A percentile compares a stretch with the other conserved stretches of the same genome.
Evolutionary conservation across 2,329 filamentous ascomycete species (phyloP).

Genomic region (Cercospora citrullina): DNA sequence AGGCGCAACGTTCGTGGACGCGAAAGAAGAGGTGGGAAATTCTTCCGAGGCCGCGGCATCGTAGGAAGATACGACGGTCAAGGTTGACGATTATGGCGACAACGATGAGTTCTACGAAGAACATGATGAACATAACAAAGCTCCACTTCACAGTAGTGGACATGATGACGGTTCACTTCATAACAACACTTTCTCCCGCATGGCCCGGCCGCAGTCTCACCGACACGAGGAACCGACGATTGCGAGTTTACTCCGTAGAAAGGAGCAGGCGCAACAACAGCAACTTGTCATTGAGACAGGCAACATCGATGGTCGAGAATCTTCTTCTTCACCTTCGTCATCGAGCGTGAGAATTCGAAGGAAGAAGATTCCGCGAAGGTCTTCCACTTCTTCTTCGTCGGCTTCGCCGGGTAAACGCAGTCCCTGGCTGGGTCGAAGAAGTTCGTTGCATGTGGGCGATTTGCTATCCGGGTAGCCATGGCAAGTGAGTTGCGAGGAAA

Average conservation of each 20-base stretch:
- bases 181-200: neutral
- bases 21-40: constrained; percentile 13
- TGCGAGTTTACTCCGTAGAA: constrained; percentile 1
- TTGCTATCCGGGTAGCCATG: neutral
- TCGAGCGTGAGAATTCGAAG: constrained; percentile 1
- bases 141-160: neutral
- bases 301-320: too few relatives aligned
- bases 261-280: neutral
- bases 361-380: neutral
- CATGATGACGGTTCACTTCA: neutral
- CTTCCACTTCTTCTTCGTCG: neutral
- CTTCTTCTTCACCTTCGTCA: neutral
- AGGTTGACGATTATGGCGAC: neutral
- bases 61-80: constrained; percentile 9
- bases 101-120: neutral
- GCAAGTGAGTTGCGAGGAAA: neutral
- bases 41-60: constrained; percentile 7
- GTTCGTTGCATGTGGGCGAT: neutral
- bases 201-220: neutral
- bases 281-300: neutral
- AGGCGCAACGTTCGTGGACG: constrained; percentile 16
- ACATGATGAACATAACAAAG: neutral
- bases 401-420: neutral
- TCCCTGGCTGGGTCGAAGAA: neutral
- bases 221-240: constrained; percentile 1